Conservation (phyloP, 352 stramenopile species). For the Blastocystis sp. region DNA sequence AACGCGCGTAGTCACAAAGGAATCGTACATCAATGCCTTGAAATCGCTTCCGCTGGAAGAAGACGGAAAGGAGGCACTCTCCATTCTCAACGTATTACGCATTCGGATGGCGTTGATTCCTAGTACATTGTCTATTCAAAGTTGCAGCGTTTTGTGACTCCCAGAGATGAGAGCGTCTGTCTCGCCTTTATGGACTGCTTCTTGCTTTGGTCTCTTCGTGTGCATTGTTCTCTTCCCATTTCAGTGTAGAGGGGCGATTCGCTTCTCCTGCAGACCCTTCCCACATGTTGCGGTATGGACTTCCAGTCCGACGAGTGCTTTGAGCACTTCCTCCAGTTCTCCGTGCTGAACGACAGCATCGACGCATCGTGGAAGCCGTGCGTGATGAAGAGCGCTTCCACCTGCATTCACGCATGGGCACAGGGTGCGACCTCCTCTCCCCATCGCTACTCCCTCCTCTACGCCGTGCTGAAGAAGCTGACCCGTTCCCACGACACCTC, state of each 20-base stretch:
- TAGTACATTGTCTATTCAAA: conserved; percentile 39
- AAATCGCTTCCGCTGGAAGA: neutral
- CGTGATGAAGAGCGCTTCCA: neutral
- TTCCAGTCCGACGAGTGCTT: neutral
- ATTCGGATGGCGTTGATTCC: neutral
- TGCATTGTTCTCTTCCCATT: neutral
- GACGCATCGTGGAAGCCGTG: neutral
- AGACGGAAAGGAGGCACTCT: neutral
- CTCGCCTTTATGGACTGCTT: conserved; percentile 4
- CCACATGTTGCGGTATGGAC: neutral
- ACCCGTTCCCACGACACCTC: neutral
- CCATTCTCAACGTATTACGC: neutral
- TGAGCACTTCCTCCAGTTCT: neutral
- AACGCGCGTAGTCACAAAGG: neutral
- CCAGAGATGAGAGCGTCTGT: neutral
- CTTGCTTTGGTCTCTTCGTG: neutral
- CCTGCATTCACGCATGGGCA: neutral
- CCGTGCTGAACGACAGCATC: neutral
- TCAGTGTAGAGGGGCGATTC: neutral
- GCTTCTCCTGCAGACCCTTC: neutral
- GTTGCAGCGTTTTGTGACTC: neutral
- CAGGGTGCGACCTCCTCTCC: neutral
- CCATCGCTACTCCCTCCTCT: neutral
- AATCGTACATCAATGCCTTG: neutral
- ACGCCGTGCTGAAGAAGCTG: neutral